Evolutionary conservation across 805 yeast species (phyloP), one percentile per base, ranked within the genome.

Genomic region (Yueomyces sp.): DNA sequence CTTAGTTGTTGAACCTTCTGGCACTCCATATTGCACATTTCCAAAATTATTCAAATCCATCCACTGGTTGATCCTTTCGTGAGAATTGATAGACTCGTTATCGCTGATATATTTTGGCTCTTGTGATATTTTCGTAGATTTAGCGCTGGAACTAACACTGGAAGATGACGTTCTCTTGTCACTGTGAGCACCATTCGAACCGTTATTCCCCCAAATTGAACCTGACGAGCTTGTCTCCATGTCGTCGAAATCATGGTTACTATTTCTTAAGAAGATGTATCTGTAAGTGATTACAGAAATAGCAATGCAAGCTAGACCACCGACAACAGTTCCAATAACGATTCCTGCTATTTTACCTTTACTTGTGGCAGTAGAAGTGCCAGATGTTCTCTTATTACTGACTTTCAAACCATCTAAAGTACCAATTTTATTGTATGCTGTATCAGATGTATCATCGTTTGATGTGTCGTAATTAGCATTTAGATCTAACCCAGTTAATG

Each of bases 261-360:
- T 19, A 19, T 19, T 19, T 19, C 19, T 19, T 19, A 19, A 19
- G 19, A 19, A 19, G 19, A 19, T 19, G 34, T 50, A 49, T 49
- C 67, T 69, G 49, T 62, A 57, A 51, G 70, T 71, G 62, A 67
- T 76, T 50, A 67, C 65, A 56, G 73, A 70, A 56, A 74, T 73
- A 49, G 75, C 65, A 37, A 78, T 55, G 44, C 77, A 66, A 68
- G 86, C 72, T 26, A 74, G 66, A 40, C 85, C 80, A 44, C 96
- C 96, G 11, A 75, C 77, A 31, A 85, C 78, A 5, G 94, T 78
- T 40, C 96, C 96, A 37, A 85, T 71, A 11, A 90, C 79, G 43
- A 87, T 74, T 36, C 94, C 95, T 28, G 83, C 80, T 28, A 85
- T 71, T 48, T 71, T 71, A 40, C 66, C 64, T 47, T 64, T 65